Base-by-base conservation (phyloP, 257 asterid genomes). In the Primulina tabacum region DNA sequence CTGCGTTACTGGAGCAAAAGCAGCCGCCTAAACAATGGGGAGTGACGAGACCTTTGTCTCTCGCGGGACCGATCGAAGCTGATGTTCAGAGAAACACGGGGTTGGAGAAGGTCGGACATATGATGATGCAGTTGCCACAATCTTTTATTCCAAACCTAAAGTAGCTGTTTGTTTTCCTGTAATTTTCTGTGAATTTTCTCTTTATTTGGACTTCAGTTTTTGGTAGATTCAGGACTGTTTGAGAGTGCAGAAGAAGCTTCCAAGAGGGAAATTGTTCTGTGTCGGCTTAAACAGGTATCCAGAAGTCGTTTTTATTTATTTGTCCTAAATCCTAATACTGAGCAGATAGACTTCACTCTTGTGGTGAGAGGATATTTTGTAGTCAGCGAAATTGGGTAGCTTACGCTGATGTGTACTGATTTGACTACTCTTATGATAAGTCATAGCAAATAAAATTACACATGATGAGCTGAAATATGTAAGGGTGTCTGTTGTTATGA, bases 241-340 rank as follows among this genome's bases (percentile, higher is more conserved):
- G 99, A 94, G 82, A 87, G 92, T 67, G 80, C 71, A 0, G 95
- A 85, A 70, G 96, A 91, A 65, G 82, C 86, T 73, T 85, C 78
- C 67, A 90, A 82, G 79, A 87, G 99, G 71, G 90, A 86, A 73
- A 82, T 77, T 26, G 96, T 94, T 60, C 89, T 91, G 34, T 70
- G 62, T 61, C 84, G 90, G 50, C 92, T 94, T 60, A 86, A 85
- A 71, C 92, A 86, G 93, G 99, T 92, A 77, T 63, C 20, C 4
- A 56, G 35, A 61, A 18, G 38, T 30, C 33, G 6, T 43, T 14
- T 43, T 26, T 43, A 17, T 14, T 64, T 24, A 24, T 24, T 24
- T 1, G 30, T 28, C 30, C 30, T 28, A 28, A 28, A 28, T 28
- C 30, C 43, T 53, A 17, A 0, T 17, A 55, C 32, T 63, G 20